Conservation (phyloP, 2,329 filamentous ascomycete genomes). For the Aphanocladium album region DNA sequence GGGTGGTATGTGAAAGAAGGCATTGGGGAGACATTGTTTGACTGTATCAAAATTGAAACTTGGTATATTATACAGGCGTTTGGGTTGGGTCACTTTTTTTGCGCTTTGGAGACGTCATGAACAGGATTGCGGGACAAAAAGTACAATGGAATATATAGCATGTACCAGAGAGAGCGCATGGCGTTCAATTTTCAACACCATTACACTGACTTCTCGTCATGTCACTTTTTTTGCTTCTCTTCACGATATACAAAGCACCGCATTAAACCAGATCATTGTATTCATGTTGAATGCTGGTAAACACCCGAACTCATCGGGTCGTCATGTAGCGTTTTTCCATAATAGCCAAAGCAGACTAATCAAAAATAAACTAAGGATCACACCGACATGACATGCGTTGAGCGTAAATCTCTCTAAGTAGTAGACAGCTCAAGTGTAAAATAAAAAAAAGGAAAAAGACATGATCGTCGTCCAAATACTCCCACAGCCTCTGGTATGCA, state of each 20-base stretch:
- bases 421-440: not conserved
- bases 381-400: conserved; percentile 9
- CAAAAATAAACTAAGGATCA: not conserved
- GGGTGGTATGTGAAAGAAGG: not conserved
- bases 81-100: too few relatives aligned
- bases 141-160: not conserved
- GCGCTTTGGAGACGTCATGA: too few relatives aligned
- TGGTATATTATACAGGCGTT: too few relatives aligned
- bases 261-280: not conserved
- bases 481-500: not conserved
- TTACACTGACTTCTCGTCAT: not conserved
- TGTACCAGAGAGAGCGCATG: not conserved
- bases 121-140: not conserved
- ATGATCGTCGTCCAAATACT: not conserved
- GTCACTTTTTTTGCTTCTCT: not conserved
- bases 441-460: not conserved
- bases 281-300: conserved; percentile 10
- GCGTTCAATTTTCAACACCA: not conserved
- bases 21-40: too few relatives aligned
- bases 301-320: not conserved
- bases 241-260: not conserved
- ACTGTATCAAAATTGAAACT: too few relatives aligned
- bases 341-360: not conserved
- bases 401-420: conserved; percentile 8
- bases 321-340: not conserved